Percentiles rank a stretch among this genome's conserved stretches.
phyloP scores from a whole-genome alignment of 306 rosid genomes.

The Trifolium subterraneum region DNA sequence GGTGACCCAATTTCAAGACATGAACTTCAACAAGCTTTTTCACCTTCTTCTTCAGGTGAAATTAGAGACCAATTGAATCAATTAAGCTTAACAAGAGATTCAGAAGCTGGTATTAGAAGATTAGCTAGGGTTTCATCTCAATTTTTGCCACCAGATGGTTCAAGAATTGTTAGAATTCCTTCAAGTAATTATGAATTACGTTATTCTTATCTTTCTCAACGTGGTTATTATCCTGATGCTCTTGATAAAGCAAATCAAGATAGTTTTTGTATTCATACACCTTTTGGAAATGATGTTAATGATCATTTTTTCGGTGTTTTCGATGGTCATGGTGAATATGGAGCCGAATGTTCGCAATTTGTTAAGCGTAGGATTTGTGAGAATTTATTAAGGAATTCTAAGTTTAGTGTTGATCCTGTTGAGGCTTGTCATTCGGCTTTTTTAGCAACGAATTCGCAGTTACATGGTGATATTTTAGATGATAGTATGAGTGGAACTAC shows the following conservation, averaged over 20 bases:
- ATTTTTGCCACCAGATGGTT: slow-evolving; percentile 93
- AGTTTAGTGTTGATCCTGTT: slow-evolving; percentile 66
- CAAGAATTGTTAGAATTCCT: slow-evolving; percentile 65
- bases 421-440: slow-evolving; percentile 85
- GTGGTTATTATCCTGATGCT: slow-evolving; percentile 97
- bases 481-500: slow-evolving; percentile 99
- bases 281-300: slow-evolving; percentile 74
- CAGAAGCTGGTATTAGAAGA: slow-evolving; percentile 80
- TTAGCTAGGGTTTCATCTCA: slow-evolving; percentile 93
- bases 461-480: slow-evolving; percentile 75
- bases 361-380: slow-evolving; percentile 85
- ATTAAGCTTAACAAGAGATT: slow-evolving; percentile 55
- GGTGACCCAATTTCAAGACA: slow-evolving; percentile 50
- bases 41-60: slow-evolving; percentile 62
- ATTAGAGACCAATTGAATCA: slow-evolving; percentile 59
- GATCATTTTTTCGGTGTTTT: slow-evolving; percentile 94
- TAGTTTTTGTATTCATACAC: slow-evolving; percentile 93
- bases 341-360: slow-evolving; percentile 90
- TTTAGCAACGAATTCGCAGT: slow-evolving; percentile 72
- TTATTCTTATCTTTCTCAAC: slow-evolving; percentile 81
- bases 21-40: slow-evolving; percentile 42
- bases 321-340: slow-evolving; percentile 95
- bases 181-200: slow-evolving; percentile 64
- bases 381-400: slow-evolving; percentile 73
- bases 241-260: slow-evolving; percentile 97